A percentile compares a stretch with the other conserved stretches of the same genome.
Evolutionary conservation across 352 stramenopile genomes (phyloP).

Genomic region (Globisporangium alternatum): DNA sequence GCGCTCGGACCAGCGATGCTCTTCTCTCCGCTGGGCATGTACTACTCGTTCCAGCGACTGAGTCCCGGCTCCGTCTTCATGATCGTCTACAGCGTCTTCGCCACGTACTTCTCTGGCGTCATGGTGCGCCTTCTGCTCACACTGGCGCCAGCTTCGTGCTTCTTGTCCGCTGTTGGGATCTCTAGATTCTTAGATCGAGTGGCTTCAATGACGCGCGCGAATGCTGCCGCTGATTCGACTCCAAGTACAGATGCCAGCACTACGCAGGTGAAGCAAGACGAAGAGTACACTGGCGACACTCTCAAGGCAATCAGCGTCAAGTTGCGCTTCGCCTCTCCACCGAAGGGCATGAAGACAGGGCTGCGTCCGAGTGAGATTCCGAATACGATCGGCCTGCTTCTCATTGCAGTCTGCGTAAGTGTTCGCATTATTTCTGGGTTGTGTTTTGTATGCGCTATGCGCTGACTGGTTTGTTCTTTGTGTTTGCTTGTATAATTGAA

Average conservation of each 20-base stretch:
- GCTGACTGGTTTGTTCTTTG: background rate
- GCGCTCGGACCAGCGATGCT: slow-evolving; percentile 88
- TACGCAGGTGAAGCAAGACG: background rate
- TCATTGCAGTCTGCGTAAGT: slow-evolving; percentile 59
- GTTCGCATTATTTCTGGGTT: background rate
- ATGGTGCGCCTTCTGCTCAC: slow-evolving; percentile 93
- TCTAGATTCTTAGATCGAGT: slow-evolving; percentile 60
- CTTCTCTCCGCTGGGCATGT: slow-evolving; percentile 88
- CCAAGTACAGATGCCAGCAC: background rate
- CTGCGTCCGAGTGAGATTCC: slow-evolving; percentile 20
- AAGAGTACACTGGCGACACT: slow-evolving; percentile 24
- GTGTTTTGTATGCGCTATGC: background rate
- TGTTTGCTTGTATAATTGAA: background rate
- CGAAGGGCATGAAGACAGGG: slow-evolving; percentile 10
- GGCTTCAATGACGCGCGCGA: slow-evolving; percentile 19
- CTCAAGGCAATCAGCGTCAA: slow-evolving; percentile 27
- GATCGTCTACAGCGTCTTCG: slow-evolving; percentile 89
- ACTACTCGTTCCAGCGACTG: slow-evolving; percentile 78
- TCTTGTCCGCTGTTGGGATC: slow-evolving; percentile 84
- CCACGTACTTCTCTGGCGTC: slow-evolving; percentile 92
- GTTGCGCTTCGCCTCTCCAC: slow-evolving; percentile 26
- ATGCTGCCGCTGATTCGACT: slow-evolving; percentile 2
- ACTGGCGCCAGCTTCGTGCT: slow-evolving; percentile 86
- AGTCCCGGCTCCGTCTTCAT: slow-evolving; percentile 84
- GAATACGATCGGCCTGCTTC: slow-evolving; percentile 33